Evolutionary conservation across 1,139 yeast genomes (phyloP).

Genomic region (Trichomonascaceae sp.): DNA sequence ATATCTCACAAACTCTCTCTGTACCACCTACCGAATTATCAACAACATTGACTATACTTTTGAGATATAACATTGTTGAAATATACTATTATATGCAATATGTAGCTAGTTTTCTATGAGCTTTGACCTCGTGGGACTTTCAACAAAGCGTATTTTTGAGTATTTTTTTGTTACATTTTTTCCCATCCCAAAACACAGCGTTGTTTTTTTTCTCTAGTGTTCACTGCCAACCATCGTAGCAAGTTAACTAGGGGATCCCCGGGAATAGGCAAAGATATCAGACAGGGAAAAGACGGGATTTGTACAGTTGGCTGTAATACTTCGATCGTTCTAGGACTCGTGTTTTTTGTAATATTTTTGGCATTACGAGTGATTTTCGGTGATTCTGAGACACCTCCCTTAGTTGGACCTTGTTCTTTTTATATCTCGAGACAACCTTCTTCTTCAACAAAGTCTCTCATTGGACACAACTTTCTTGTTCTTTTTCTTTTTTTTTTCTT

Average conservation of each 20-base stretch:
- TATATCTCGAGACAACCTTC: not conserved
- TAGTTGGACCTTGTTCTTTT: not conserved
- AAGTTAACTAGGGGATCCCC: not conserved
- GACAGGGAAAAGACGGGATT: not conserved
- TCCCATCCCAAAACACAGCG: not conserved
- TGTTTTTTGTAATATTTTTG: not conserved
- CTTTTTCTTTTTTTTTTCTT: not conserved
- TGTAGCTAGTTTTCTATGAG: not conserved
- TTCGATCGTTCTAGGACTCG: not conserved
- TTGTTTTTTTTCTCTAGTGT: not conserved
- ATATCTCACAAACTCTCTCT: not conserved
- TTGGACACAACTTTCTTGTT: not conserved
- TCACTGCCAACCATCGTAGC: not conserved
- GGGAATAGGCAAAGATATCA: not conserved
- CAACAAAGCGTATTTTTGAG: not conserved
- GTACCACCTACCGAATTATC: conserved; percentile 59
- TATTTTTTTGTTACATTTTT: not conserved
- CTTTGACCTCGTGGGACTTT: not conserved
- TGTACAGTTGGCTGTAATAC: not conserved
- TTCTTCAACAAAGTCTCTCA: not conserved
- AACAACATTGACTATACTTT: conserved; percentile 81
- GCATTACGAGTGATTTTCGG: not conserved
- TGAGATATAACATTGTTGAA: conserved; percentile 66
- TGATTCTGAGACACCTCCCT: not conserved
- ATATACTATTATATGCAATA: not conserved